These are phyloP conservation scores for Symbiodinium natans DNA, from an alignment of 73 alveolate genomes.

Conservation along the genomic window DNA sequence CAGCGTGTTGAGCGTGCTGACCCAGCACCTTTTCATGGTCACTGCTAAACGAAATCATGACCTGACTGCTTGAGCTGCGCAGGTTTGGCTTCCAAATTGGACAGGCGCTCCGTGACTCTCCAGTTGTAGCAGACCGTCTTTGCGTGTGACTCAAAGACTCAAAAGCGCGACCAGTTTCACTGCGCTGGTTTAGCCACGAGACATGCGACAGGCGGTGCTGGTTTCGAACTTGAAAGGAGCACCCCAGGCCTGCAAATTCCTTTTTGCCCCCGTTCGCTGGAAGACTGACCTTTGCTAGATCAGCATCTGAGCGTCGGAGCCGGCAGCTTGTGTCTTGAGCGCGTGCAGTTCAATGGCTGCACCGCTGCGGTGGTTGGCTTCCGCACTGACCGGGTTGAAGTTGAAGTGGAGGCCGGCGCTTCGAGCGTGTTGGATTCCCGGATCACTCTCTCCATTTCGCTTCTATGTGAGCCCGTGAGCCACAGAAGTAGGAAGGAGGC, in stretches of 20 bases:
- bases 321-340: neutral
- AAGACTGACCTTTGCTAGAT: neutral
- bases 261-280: neutral
- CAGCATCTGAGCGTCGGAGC: neutral
- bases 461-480: no score
- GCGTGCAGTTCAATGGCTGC: constrained; percentile 67
- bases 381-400: constrained; percentile 86
- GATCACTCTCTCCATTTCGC: no score
- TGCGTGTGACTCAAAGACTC: no score
- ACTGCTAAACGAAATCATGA: no score
- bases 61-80: no score
- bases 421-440: no score
- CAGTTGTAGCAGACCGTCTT: no score
- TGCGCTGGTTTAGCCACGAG: no score
- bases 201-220: constrained; percentile 30
- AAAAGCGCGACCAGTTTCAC: no score
- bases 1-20: neutral
- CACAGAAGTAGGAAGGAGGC: no score
- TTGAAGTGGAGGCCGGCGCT: constrained; percentile 41
- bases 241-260: constrained; percentile 23
- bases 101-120: neutral
- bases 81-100: constrained; percentile 4
- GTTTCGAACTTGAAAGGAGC: constrained; percentile 68
- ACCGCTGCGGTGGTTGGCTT: constrained; percentile 84
- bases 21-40: no score